phyloP scores from a whole-genome alignment of 2,329 filamentous ascomycete species.

The Xylariales sp. region DNA sequence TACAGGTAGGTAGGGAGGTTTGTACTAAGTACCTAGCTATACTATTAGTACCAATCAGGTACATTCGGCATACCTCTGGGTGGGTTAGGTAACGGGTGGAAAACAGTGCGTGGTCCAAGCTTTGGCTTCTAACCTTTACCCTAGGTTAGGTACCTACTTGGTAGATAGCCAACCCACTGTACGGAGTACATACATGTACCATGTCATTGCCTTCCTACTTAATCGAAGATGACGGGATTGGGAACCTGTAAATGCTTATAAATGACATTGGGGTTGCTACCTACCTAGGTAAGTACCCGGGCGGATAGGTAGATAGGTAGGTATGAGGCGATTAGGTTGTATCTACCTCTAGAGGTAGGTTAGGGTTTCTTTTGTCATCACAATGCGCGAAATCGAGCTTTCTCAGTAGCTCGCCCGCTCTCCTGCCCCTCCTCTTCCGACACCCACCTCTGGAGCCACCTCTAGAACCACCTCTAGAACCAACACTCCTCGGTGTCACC shows the following conservation, averaged over 20 bases:
- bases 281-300: neutral
- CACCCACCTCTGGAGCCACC: neutral
- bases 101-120: constrained; percentile 16
- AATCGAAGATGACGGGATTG: neutral
- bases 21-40: too few relatives aligned
- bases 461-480: too few relatives aligned
- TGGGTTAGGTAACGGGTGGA: neutral
- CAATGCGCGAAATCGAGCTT: constrained; percentile 3
- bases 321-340: too few relatives aligned
- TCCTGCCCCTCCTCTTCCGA: constrained; percentile 20
- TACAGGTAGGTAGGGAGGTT: too few relatives aligned
- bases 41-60: too few relatives aligned
- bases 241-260: neutral
- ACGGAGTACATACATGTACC: too few relatives aligned
- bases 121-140: neutral
- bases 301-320: too few relatives aligned
- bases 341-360: neutral
- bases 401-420: neutral
- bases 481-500: too few relatives aligned
- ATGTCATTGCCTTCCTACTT: neutral
- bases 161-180: neutral
- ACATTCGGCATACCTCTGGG: neutral
- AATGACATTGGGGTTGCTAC: neutral
- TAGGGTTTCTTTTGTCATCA: constrained; percentile 1
- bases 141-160: neutral